Base-by-base conservation (phyloP, 2,329 filamentous ascomycete species). In the Trichoderma asperellum region DNA sequence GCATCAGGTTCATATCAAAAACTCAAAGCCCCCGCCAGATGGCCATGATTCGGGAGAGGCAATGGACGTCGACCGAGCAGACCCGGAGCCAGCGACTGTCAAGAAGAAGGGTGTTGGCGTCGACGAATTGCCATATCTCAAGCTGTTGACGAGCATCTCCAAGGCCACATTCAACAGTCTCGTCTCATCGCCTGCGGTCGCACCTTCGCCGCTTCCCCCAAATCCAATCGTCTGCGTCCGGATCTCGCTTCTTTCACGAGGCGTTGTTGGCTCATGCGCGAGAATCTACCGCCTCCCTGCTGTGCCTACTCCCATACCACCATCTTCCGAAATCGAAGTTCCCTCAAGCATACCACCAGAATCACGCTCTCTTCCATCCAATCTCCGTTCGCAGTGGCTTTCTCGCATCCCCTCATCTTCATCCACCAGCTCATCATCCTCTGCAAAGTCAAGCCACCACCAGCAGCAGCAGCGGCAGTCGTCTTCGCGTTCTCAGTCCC, bases 211-310 rank as follows among this genome's bases (percentile, higher is more conserved):
- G 0, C 76, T 80, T 5, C 79, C 81, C 0, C 69, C 75, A 11
- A 78, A 82, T 63, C 77, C 82, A 24, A 73, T 88, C 47, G 81
- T 90, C 64, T 91, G 88, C 0, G 85, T 94, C 57, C 87, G 86
- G 61, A 83, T 98, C 66, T 88, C 83, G 0, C 84, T 96, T 57
- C 77, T 91, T 10, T 83, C 85, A 49, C 89, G 93, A 68, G 95
- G 96, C 32, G 87, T 91, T 0, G 92, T 90, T 4, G 84, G 81
- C 0, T 82, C 88, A 3, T 92, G 91, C 77, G 93, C 95, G 4
- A 88, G 96, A 43, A 89, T 98, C 72, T 99, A 98, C 80, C 90
- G 92, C 16, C 88, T 98, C 18, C 95, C n/a, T 3, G 79, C 82
- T 1, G 69, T 68, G 2, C 71, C 74, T 0, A 35, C 56, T 2